These are phyloP conservation scores for Dendrostoma leiphaemia DNA, from an alignment of 2,329 filamentous ascomycete species.

Conservation along the genomic window DNA sequence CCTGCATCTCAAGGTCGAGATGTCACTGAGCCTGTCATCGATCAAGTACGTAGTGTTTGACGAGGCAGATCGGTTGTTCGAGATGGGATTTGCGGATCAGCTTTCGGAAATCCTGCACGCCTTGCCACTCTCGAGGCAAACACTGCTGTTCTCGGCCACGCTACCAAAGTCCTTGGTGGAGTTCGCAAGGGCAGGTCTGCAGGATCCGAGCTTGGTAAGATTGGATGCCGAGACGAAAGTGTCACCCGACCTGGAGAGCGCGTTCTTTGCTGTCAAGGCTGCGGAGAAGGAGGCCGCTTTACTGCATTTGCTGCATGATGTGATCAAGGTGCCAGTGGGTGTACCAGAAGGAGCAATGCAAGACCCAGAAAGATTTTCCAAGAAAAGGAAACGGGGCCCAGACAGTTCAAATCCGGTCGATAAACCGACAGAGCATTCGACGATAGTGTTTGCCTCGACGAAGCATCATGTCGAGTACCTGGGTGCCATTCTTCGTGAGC, in stretches of 20 bases:
- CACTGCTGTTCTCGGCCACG: slow-evolving; percentile 91
- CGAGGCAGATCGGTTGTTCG: slow-evolving; percentile 93
- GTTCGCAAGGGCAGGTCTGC: slow-evolving; percentile 88
- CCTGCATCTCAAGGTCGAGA: slow-evolving; percentile 94
- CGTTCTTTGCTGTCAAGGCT: slow-evolving; percentile 91
- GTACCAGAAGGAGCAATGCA: slow-evolving; percentile 52
- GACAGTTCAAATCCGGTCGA: slow-evolving; percentile 55
- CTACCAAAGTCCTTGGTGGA: slow-evolving; percentile 92
- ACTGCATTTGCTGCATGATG: slow-evolving; percentile 81
- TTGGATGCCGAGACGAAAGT: slow-evolving; percentile 94
- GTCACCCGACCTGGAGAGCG: slow-evolving; percentile 91
- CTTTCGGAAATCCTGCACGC: slow-evolving; percentile 90
- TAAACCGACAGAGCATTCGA: slow-evolving; percentile 84
- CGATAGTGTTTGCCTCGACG: slow-evolving; percentile 90
- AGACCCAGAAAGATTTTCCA: slow-evolving; percentile 47
- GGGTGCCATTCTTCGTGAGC: slow-evolving; percentile 70
- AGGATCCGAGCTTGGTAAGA: slow-evolving; percentile 87
- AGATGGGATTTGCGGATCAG: slow-evolving; percentile 97
- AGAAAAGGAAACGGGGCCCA: slow-evolving; percentile 70
- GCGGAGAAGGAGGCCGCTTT: slow-evolving; percentile 92
- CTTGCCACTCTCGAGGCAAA: slow-evolving; percentile 80
- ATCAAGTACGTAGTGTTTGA: slow-evolving; percentile 96
- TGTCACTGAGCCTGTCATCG: slow-evolving; percentile 86
- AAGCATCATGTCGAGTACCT: slow-evolving; percentile 98
- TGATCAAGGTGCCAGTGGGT: slow-evolving; percentile 85